phyloP scores from a whole-genome alignment of 768 basidiomycete genomes.

The Suillus plorans region DNA sequence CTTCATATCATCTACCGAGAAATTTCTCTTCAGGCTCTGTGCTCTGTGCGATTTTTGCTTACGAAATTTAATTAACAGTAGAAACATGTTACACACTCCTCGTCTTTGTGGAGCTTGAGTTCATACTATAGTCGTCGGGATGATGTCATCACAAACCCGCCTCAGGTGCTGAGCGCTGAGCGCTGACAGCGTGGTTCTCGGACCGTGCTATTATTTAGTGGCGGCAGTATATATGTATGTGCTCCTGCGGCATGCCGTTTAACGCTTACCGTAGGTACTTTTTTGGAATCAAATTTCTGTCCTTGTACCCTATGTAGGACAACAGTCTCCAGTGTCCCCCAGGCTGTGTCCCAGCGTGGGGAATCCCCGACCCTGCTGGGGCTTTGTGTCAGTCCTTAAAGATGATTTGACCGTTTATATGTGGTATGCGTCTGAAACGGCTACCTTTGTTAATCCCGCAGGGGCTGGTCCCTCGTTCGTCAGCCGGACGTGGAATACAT shows the following conservation, averaged over 20 bases:
- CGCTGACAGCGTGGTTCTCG: neutral
- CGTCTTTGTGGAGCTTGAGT: neutral
- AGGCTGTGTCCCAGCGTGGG: neutral
- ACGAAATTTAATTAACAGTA: neutral
- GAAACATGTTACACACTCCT: neutral
- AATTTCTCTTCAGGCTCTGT: neutral
- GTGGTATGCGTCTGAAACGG: neutral
- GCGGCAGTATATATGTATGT: neutral
- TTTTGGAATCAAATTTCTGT: neutral
- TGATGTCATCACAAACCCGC: neutral
- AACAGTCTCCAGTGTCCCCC: neutral
- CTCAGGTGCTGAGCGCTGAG: neutral
- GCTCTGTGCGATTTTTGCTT: neutral
- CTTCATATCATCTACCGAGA: neutral
- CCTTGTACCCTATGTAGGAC: neutral
- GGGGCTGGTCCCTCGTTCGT: neutral
- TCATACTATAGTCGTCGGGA: neutral
- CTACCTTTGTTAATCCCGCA: neutral
- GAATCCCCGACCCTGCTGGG: neutral
- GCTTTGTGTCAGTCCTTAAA: neutral
- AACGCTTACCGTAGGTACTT: neutral
- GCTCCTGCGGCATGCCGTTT: neutral
- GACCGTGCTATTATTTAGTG: neutral
- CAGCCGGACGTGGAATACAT: neutral
- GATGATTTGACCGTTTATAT: neutral